Conservation (phyloP, 1,139 yeast genomes). For the Geotrichum bryndzae region DNA sequence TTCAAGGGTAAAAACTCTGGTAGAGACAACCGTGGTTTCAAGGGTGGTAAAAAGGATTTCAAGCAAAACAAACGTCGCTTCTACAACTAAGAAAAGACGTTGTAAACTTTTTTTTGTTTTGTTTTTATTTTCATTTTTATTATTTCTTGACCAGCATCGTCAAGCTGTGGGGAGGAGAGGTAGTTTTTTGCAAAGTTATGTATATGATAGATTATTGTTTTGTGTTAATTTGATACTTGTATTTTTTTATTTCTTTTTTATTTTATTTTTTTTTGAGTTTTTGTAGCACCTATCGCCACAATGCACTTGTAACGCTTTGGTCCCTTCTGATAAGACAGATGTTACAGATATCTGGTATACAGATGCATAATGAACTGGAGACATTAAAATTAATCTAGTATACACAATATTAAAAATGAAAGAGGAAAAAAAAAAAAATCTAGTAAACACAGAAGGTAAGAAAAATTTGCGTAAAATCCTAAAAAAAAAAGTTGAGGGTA, state of each 20-base stretch:
- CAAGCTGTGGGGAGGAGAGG: too few species aligned
- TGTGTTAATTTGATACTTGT: constrained; percentile 18
- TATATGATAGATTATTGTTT: constrained; percentile 7
- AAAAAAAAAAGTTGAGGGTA: too few species aligned
- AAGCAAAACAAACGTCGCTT: constrained; percentile 10
- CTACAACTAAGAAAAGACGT: neutral
- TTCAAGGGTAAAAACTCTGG: constrained; percentile 8
- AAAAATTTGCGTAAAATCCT: too few species aligned
- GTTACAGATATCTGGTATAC: too few species aligned
- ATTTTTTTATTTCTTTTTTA: neutral
- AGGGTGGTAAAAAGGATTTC: constrained; percentile 6
- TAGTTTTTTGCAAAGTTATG: neutral
- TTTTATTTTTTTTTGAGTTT: neutral
- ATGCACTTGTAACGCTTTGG: too few species aligned
- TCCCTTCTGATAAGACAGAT: too few species aligned
- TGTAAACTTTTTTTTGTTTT: too few species aligned
- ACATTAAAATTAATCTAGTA: too few species aligned
- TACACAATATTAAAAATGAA: too few species aligned
- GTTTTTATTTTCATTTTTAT: too few species aligned
- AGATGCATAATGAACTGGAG: too few species aligned
- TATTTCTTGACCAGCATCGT: too few species aligned
- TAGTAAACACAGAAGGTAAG: neutral
- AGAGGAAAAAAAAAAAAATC: neutral
- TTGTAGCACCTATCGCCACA: neutral
- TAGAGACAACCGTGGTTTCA: constrained; percentile 13